Conservation (phyloP, 352 stramenopile genomes). For the Pythium phragmitis region DNA sequence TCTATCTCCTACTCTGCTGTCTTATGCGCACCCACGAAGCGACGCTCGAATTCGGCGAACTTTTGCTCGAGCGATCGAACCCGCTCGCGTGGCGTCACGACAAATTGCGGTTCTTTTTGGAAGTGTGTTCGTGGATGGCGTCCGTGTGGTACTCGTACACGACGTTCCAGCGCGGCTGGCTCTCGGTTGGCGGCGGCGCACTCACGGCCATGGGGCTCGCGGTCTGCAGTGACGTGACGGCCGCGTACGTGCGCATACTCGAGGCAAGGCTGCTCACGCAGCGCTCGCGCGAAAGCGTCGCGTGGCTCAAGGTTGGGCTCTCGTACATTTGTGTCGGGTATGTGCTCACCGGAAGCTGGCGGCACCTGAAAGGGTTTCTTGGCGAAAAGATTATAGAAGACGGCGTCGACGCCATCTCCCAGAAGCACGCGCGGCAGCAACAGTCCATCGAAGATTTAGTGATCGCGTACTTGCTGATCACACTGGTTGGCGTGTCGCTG, state of each 20-base stretch:
- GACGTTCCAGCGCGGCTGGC: slow-evolving; percentile 40
- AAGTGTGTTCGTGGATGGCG: slow-evolving; percentile 73
- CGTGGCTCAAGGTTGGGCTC: slow-evolving; percentile 69
- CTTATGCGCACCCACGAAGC: slow-evolving; percentile 28
- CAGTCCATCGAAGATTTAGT: slow-evolving; percentile 59
- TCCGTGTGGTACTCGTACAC: slow-evolving; percentile 72
- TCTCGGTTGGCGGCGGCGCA: slow-evolving; percentile 49
- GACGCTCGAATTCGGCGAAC: slow-evolving; percentile 33
- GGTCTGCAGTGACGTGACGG: slow-evolving; percentile 52
- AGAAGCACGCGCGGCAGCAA: slow-evolving; percentile 11
- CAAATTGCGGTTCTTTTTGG: slow-evolving; percentile 56
- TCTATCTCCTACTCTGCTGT: slow-evolving; percentile 54
- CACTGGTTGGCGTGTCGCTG: slow-evolving; percentile 67
- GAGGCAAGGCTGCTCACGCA: slow-evolving; percentile 44
- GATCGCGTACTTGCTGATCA: slow-evolving; percentile 72
- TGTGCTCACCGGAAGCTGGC: slow-evolving; percentile 52
- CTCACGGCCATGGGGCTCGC: slow-evolving; percentile 41
- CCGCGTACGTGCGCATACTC: slow-evolving; percentile 53
- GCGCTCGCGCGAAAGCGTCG: slow-evolving; percentile 36
- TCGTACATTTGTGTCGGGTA: slow-evolving; percentile 69
- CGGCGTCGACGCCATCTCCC: neutral
- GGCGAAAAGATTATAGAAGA: slow-evolving; percentile 22
- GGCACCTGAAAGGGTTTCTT: slow-evolving; percentile 49
- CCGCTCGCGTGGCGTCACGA: slow-evolving; percentile 51
- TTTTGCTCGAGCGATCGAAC: slow-evolving; percentile 56